A percentile compares a stretch with the other conserved stretches of the same genome.
Conservation (phyloP, 176 grass and related monocot species). For the Zoysia pacifica region DNA sequence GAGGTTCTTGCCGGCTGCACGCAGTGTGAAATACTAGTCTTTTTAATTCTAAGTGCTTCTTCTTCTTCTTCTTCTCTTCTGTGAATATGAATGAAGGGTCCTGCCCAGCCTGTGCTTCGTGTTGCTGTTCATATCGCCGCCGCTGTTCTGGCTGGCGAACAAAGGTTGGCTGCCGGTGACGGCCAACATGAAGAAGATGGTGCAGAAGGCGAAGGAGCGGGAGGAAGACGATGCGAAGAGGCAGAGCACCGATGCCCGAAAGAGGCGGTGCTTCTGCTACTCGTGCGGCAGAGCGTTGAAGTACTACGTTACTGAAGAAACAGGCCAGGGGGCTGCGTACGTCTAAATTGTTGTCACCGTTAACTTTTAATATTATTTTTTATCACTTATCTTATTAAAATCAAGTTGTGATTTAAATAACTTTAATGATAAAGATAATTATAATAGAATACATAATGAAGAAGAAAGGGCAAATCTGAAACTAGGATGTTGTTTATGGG, state of each 20-base stretch:
- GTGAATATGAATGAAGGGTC: neutral
- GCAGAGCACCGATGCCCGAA: neutral
- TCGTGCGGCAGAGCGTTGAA: neutral
- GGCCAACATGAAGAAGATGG: neutral
- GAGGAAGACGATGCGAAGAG: neutral
- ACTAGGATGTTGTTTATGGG: too few relatives aligned
- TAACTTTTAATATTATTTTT: too few relatives aligned
- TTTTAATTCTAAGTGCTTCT: too few relatives aligned
- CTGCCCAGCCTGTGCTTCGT: conserved; percentile 16
- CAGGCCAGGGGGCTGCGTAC: neutral
- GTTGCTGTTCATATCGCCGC: neutral
- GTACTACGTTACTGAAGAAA: neutral
- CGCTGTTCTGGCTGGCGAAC: neutral
- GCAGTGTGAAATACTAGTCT: too few relatives aligned
- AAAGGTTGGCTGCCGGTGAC: neutral
- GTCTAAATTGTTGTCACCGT: too few relatives aligned
- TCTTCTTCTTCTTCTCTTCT: too few relatives aligned
- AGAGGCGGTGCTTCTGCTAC: neutral
- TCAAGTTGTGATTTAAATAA: too few relatives aligned
- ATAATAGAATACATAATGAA: too few relatives aligned
- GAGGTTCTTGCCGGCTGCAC: too few relatives aligned
- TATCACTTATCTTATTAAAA: too few relatives aligned
- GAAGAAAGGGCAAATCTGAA: too few relatives aligned
- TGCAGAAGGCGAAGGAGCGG: neutral
- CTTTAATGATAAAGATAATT: too few relatives aligned